Conservation (phyloP, 495 filamentous ascomycete genomes). For the Xylaria intraflava region DNA sequence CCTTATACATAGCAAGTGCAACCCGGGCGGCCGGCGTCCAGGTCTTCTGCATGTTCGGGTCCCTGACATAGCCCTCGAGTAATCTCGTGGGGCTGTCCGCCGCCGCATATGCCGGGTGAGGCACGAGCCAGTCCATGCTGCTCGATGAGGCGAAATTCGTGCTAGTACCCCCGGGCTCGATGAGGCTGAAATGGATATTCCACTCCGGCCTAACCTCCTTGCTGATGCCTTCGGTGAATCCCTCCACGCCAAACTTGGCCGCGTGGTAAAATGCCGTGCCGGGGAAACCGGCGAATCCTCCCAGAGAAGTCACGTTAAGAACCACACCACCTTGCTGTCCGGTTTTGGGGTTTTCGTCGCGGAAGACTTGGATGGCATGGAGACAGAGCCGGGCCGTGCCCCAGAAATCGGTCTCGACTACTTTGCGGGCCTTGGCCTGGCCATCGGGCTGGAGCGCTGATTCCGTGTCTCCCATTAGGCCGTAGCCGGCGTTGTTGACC, state of each 20-base stretch:
- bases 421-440: slow-evolving; percentile 18
- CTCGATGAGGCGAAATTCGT: slow-evolving; percentile 30
- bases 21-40: slow-evolving; percentile 32
- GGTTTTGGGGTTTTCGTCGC: slow-evolving; percentile 26
- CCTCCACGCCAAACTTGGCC: slow-evolving; percentile 47
- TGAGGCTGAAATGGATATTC: slow-evolving; percentile 25
- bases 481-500: slow-evolving; percentile 16
- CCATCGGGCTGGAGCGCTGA: slow-evolving; percentile 27
- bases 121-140: slow-evolving; percentile 10
- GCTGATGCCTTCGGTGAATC: slow-evolving; percentile 46
- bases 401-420: slow-evolving; percentile 47
- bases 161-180: slow-evolving; percentile 43
- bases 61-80: slow-evolving; percentile 29
- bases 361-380: slow-evolving; percentile 39
- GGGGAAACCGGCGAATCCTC: slow-evolving; percentile 39
- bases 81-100: slow-evolving; percentile 28
- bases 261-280: slow-evolving; percentile 48
- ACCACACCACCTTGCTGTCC: slow-evolving; percentile 41
- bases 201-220: slow-evolving; percentile 47
- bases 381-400: slow-evolving; percentile 35
- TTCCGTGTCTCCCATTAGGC: slow-evolving; percentile 39
- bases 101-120: slow-evolving; percentile 31
- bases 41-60: slow-evolving; percentile 21
- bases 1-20: slow-evolving; percentile 28
- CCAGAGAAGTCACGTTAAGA: slow-evolving; percentile 45